Base-by-base conservation (phyloP, 768 basidiomycete species). In the Lactifluus volemus region DNA sequence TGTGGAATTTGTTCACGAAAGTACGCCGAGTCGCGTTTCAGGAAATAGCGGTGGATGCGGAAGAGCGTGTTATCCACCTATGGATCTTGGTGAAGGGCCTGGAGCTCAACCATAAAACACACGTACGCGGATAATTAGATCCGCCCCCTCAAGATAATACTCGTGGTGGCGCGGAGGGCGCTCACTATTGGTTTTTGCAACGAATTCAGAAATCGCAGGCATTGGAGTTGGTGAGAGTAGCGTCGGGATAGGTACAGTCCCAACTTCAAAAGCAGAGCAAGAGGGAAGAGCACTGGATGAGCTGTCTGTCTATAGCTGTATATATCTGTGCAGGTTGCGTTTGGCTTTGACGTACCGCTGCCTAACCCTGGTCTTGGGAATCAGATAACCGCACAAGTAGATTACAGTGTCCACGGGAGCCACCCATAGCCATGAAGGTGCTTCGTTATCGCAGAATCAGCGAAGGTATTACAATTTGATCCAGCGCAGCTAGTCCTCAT, bases 121-220 rank as follows among this genome's bases (percentile, higher is more conserved):
- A 65, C 70, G 67, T 45, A 71, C 70, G 14, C 66, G 62, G 61
- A 72, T 61, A 51, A 72, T 55, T n/a, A 84, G 63, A 63, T 85
- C 84, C 0, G 79, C 86, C 0, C 78, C 78, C 0, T 73, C 68
- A 12, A 87, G 68, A 53, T 83, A 86, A 59, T 81, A 88, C 0
- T 76, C 68, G 0, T 69, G 63, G 42, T 74, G 71, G 21, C 56
- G 60, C 38, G 55, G 63, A 38, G 74, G 57, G 0, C 68, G 66
- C 61, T 72, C 66, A 25, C 21, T 4, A 9, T 48, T 45, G 14
- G 53, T 44, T 5, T 55, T 55, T 9, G 29, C 5, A 54, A 56
- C 25, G 45, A 12, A 57, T 12, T 30, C 9, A 10, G 41, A 3
- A 6, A n/a, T 0, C 5, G 2, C 49, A 5, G 51, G 11, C 53